These are phyloP conservation scores for Aureobasidium pullulans DNA, from an alignment of 2,329 filamentous ascomycete genomes.

Conservation along the genomic window DNA sequence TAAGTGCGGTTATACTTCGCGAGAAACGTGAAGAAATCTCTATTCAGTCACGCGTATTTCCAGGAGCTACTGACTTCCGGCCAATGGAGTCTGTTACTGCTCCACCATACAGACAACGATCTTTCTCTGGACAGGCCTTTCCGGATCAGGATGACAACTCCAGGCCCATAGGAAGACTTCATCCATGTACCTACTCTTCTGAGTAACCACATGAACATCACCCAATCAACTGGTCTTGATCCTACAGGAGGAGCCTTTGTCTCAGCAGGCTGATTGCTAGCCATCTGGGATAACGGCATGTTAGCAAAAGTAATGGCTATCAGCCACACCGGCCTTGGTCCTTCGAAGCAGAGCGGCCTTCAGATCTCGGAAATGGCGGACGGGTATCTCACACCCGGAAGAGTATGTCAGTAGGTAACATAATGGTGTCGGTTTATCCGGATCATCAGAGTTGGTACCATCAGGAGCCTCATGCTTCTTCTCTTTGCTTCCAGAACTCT, in stretches of 20 bases:
- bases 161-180: neutral
- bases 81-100: neutral
- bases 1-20: neutral
- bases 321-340: neutral
- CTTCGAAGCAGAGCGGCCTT: neutral
- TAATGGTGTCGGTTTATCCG: neutral
- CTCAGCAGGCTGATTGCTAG: neutral
- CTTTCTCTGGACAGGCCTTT: neutral
- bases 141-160: neutral
- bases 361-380: neutral
- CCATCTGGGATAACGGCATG: neutral
- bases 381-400: neutral
- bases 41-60: neutral
- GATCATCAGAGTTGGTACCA: slow-evolving; percentile 6
- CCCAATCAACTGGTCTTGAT: neutral
- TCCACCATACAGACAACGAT: slow-evolving; percentile 7
- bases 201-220: neutral
- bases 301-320: neutral
- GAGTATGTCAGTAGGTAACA: neutral
- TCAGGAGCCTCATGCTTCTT: slow-evolving; percentile 9
- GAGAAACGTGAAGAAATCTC: neutral
- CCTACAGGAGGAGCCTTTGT: neutral
- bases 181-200: neutral
- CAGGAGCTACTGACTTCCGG: slow-evolving; percentile 2
- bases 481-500: slow-evolving; percentile 5